phyloP scores from a whole-genome alignment of 805 yeast species.

The Kregervanrija fluxuum region DNA sequence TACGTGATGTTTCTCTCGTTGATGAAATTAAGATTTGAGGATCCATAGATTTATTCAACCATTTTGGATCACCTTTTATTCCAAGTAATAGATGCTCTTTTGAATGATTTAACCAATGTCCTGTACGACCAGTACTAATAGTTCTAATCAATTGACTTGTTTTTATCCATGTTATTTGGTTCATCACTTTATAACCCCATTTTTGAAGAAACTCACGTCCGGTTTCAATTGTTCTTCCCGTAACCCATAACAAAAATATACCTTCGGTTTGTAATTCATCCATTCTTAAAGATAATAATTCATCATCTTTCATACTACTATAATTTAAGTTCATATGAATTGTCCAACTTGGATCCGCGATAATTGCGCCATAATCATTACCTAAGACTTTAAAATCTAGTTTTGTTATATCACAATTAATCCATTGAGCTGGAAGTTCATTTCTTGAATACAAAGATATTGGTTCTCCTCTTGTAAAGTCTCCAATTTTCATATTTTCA shows the following conservation, averaged over 20 bases:
- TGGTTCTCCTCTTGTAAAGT: slow-evolving; percentile 45
- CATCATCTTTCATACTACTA: slow-evolving; percentile 73
- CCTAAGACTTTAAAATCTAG: slow-evolving; percentile 70
- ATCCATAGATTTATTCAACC: slow-evolving; percentile 65
- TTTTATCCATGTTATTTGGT: slow-evolving; percentile 87
- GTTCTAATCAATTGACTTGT: slow-evolving; percentile 83
- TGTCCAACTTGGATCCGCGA: slow-evolving; percentile 97
- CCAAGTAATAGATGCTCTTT: slow-evolving; percentile 89
- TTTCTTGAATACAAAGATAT: slow-evolving; percentile 18
- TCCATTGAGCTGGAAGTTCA: slow-evolving; percentile 67
- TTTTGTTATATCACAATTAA: slow-evolving; percentile 71
- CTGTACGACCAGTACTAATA: slow-evolving; percentile 92
- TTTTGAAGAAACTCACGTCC: slow-evolving; percentile 69
- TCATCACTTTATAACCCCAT: slow-evolving; percentile 78
- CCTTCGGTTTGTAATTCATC: slow-evolving; percentile 77
- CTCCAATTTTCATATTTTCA: slow-evolving; percentile 22
- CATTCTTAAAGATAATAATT: slow-evolving; percentile 59
- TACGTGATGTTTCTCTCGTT: slow-evolving; percentile 82
- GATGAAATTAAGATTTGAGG: slow-evolving; percentile 72
- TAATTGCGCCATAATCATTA: slow-evolving; percentile 64
- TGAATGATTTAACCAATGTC: slow-evolving; percentile 95
- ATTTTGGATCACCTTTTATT: slow-evolving; percentile 67
- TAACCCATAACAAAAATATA: slow-evolving; percentile 81
- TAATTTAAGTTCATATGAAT: slow-evolving; percentile 82
- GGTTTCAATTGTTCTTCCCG: slow-evolving; percentile 86